Evolutionary conservation across 169 alveolate species (phyloP), one percentile per base, ranked within the genome.

Genomic region (Plasmodium yoelii): DNA sequence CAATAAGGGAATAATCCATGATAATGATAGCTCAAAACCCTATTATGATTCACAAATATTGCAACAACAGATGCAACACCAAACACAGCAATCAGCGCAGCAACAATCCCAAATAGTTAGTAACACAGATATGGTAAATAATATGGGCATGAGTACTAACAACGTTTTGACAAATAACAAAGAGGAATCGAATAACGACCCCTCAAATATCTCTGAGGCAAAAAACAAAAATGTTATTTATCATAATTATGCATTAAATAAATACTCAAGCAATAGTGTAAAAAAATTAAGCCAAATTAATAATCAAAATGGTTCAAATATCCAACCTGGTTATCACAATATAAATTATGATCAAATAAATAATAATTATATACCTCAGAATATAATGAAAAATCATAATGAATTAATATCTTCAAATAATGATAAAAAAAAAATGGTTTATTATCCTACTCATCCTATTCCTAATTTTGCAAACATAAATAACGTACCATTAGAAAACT

Each of bases 221-320:
- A 56, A 19, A 24, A 80, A 80, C 65, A 80, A 67, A 80, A 70
- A 59, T 67, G 19, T 39, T 71, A 53, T 77, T 4, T 44, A 77
- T 77, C 65, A 39, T 46, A 77, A 42, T 18, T 77, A 77, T 64
- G 46, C 68, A 10, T 26, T 65, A 18, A 18, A 59, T 42, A 61
- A 69, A 26, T 63, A 65, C 34, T 19, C 68, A 13, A 77, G 68
- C 46, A 77, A 47, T 44, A 77, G 22, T 68, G 13, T 77, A 28
- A 49, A 77, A 77, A 64, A 77, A 28, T 42, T 65, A 1, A 77
- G 53, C 53, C 15, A 65, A 9, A 19, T 64, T n/a, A 61, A 42
- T 77, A 64, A 46, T 77, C 69, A 77, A 63, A 63, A 26, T 9
- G 51, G 77, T 49, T 63, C 88, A 51, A 77, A 77, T 77, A 24